Base-by-base conservation (phyloP, 176 grass and related monocot species). In the Thinopyrum elongatum region DNA sequence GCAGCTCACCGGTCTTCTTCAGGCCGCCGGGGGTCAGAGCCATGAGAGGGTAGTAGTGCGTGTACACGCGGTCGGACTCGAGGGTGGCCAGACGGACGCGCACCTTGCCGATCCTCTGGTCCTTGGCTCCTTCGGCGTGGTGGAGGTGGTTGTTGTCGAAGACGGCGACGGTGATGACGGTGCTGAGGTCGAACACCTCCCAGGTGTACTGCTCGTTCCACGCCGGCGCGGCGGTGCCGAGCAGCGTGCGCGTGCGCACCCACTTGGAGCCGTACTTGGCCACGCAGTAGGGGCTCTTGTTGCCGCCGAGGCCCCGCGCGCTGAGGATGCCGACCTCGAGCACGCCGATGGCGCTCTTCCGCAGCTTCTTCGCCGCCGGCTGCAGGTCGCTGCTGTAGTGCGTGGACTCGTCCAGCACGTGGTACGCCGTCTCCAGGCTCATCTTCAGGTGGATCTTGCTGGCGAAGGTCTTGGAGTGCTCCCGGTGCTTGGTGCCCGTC, bases 191-290 rank as follows among this genome's bases (percentile, higher is more conserved):
- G 59, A 90, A 90, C 74, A 97, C 94, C 83, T 97, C 94, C 94
- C 94, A 97, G 0, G 94, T 97, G 90, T 94, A 90, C 84, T 97
- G 94, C 88, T 97, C 94, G 51, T 97, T 92, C 94, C 94, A 97
- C 14, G 11, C 4, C 7, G 70, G 70, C 23, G 70, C 22, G 6
- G 70, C 70, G 0, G 39, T 74, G 70, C 35, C 38, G 6, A 46
- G 23, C 70, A 74, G 70, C 70, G 70, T 74, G 6, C 70, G 70
- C 39, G 70, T 95, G 38, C 92, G 89, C 8, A 91, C 90, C 95
- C 95, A 97, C 88, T 97, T 97, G 30, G 76, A 13, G 1, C 95
- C 92, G 61, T 97, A 97, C 87, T 93, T 95, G 28, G 95, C 92
- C 0, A 97, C 92, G 83, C 92, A 91, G 88, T 88, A 95, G 6